These are phyloP conservation scores for Starmerella bombicola DNA, from an alignment of 805 yeast genomes.

Conservation along the genomic window DNA sequence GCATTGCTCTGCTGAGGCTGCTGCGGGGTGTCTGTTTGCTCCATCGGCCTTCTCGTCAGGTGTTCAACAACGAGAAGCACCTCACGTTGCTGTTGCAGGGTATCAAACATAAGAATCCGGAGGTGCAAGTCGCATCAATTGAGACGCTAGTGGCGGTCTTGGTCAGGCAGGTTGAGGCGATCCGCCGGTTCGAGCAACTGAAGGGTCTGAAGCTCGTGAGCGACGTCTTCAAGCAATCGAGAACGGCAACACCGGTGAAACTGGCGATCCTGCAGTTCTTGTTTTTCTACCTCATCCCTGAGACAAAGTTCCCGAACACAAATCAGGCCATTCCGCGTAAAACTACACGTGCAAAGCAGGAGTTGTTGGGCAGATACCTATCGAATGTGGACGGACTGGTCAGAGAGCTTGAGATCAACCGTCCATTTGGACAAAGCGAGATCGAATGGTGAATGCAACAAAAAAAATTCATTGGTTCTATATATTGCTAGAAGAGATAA, in stretches of 20 bases:
- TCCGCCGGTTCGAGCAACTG: conserved; percentile 46
- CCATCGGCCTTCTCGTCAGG: conserved; percentile 42
- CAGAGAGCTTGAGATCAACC: conserved; percentile 34
- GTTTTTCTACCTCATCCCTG: conserved; percentile 57
- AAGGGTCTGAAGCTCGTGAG: conserved; percentile 47
- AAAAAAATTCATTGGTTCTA: no score
- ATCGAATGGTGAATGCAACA: conserved; percentile 42
- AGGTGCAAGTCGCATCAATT: conserved; percentile 33
- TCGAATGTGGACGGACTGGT: conserved; percentile 38
- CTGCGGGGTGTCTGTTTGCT: conserved; percentile 50
- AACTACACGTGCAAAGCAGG: conserved; percentile 37
- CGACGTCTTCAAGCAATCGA: conserved; percentile 31
- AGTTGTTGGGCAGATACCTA: conserved; percentile 33
- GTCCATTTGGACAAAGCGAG: conserved; percentile 40
- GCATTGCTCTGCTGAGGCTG: conserved; percentile 21
- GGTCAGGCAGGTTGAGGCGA: conserved; percentile 43
- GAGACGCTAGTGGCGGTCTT: conserved; percentile 47
- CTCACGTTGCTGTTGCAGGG: conserved; percentile 10
- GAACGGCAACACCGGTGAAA: conserved; percentile 41
- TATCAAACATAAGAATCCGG: conserved; percentile 9
- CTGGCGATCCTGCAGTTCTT: conserved; percentile 56
- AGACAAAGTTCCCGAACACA: conserved; percentile 27
- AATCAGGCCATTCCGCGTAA: conserved; percentile 27
- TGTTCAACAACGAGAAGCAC: conserved; percentile 37
- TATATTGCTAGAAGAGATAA: no score